Percentiles rank a stretch among this genome's conserved stretches.
Evolutionary conservation across 192 early-diverging fungal genomes (phyloP).

Genomic region (Mortierella antarctica): DNA sequence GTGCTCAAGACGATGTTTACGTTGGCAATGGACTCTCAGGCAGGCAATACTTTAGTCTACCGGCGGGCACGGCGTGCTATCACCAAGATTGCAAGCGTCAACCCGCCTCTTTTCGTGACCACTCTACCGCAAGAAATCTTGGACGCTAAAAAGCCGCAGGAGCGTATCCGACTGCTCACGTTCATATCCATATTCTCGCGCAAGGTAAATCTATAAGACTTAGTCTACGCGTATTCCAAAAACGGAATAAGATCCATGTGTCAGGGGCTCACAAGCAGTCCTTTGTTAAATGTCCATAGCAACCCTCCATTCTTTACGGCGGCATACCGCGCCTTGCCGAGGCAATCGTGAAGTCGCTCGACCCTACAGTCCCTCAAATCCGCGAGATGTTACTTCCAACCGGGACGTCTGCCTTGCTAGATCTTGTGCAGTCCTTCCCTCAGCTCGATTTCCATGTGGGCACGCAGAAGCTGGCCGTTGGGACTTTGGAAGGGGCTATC

Average conservation of each 20-base stretch:
- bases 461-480: slow-evolving; percentile 82
- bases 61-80: slow-evolving; percentile 75
- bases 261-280: no score
- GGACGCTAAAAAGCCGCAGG: slow-evolving; percentile 69
- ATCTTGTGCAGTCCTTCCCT: slow-evolving; percentile 76
- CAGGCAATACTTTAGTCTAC: slow-evolving; percentile 53
- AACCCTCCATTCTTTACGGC: slow-evolving; percentile 72
- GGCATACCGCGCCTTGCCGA: slow-evolving; percentile 74
- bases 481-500: slow-evolving; percentile 76
- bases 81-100: slow-evolving; percentile 73
- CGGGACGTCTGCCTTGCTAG: slow-evolving; percentile 66
- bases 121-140: slow-evolving; percentile 82
- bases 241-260: not conserved
- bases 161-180: slow-evolving; percentile 70
- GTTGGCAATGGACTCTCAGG: slow-evolving; percentile 58
- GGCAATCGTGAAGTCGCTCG: slow-evolving; percentile 84
- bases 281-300: slow-evolving; percentile 49
- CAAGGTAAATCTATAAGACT: slow-evolving; percentile 63
- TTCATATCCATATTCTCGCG: slow-evolving; percentile 78
- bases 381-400: slow-evolving; percentile 74
- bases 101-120: slow-evolving; percentile 74
- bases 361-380: slow-evolving; percentile 80
- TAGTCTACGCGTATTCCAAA: not conserved
- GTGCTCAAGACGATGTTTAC: slow-evolving; percentile 71
- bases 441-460: slow-evolving; percentile 78